A percentile compares a stretch with the other conserved stretches of the same genome.
phyloP scores from a whole-genome alignment of 257 asterid species.

The Nicotiana tomentosiformis region DNA sequence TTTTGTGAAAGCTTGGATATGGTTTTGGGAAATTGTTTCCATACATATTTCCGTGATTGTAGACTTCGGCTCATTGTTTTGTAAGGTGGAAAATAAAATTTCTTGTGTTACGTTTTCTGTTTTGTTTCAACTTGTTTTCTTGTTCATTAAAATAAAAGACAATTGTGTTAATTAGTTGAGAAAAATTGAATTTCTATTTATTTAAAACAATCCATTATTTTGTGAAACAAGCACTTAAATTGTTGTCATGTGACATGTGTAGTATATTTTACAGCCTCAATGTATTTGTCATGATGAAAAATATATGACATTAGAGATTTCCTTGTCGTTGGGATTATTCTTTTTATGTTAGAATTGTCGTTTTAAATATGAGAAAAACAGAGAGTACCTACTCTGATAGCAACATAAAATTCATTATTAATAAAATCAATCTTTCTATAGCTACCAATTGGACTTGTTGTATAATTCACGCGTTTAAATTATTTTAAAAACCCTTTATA shows the following conservation, averaged over 20 bases:
- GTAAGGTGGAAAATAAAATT: neutral
- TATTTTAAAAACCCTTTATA: neutral
- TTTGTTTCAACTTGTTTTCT: too few species aligned
- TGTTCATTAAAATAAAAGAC: too few species aligned
- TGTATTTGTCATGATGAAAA: neutral
- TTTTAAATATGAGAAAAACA: neutral
- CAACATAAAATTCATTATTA: neutral
- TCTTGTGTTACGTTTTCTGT: neutral
- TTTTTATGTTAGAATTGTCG: neutral
- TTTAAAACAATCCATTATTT: neutral
- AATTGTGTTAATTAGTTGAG: too few species aligned
- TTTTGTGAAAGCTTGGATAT: neutral
- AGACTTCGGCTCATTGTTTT: neutral
- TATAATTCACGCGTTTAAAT: neutral
- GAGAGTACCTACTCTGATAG: neutral
- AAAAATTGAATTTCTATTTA: neutral
- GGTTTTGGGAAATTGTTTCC: neutral
- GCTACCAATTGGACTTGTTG: neutral
- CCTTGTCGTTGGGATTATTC: neutral
- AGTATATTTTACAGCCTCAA: neutral
- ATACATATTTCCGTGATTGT: neutral
- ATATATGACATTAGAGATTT: neutral
- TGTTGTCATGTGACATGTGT: neutral
- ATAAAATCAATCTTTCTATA: neutral
- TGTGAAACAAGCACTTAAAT: neutral